A percentile compares a stretch with the other conserved stretches of the same genome.
Evolutionary conservation across 169 alveolate genomes (phyloP).

Genomic region (Blepharisma undulans): DNA sequence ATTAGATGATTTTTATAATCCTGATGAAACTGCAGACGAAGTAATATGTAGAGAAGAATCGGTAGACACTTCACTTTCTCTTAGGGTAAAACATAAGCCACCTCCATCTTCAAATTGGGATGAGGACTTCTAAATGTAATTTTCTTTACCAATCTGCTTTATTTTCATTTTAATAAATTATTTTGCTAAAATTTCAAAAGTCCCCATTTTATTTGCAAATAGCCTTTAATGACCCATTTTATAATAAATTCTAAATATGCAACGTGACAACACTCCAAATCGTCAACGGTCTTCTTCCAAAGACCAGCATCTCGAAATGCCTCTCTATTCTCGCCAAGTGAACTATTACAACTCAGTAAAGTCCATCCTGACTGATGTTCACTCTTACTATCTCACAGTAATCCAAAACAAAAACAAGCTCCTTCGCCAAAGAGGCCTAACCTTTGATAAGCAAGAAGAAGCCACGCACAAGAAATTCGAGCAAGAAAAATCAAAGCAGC

Average conservation of each 20-base stretch:
- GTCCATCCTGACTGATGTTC: neutral
- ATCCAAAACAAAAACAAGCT: conserved; percentile 3
- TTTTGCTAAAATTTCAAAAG: neutral
- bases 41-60: neutral
- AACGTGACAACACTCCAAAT: neutral
- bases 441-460: neutral
- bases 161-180: too few relatives aligned
- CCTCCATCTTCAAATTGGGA: neutral
- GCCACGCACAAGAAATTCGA: neutral
- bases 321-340: neutral
- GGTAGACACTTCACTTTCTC: neutral
- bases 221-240: neutral
- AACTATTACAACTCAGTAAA: neutral
- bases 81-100: neutral
- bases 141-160: neutral
- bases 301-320: neutral
- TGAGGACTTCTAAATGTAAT: neutral
- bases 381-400: neutral
- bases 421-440: neutral
- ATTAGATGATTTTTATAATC: neutral
- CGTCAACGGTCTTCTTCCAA: neutral
- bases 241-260: neutral
- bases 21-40: neutral
- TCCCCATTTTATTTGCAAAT: neutral
- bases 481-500: neutral